These are phyloP conservation scores for Vigna trinervia DNA, from an alignment of 306 rosid genomes.

Conservation along the genomic window DNA sequence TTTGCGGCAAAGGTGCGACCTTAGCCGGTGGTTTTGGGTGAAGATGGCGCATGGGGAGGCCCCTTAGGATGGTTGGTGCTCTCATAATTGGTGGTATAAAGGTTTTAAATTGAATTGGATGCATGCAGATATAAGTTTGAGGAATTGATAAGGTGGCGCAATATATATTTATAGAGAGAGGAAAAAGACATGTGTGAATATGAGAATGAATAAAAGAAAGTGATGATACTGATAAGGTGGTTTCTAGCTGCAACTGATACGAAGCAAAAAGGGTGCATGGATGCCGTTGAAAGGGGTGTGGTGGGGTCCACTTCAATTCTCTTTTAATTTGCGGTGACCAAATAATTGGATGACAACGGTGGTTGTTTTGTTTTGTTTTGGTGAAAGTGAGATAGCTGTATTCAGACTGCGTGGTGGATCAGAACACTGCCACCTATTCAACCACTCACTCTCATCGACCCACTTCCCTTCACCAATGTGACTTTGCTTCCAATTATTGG, in stretches of 20 bases:
- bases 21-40: neutral
- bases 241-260: constrained; percentile 38
- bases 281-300: constrained; percentile 12
- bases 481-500: constrained; percentile 39
- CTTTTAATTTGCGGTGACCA: constrained; percentile 39
- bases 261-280: constrained; percentile 27
- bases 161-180: constrained; percentile 20
- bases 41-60: constrained; percentile 42
- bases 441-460: neutral
- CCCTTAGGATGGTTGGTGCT: constrained; percentile 48
- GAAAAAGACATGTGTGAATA: constrained; percentile 35
- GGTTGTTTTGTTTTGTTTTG: neutral
- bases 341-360: constrained; percentile 30
- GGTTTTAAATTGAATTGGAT: neutral
- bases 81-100: constrained; percentile 41
- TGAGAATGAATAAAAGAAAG: constrained; percentile 10
- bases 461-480: neutral
- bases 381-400: constrained; percentile 52
- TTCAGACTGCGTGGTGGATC: constrained; percentile 39
- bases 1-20: constrained; percentile 49
- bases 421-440: constrained; percentile 35
- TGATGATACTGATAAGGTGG: constrained; percentile 26
- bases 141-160: constrained; percentile 33
- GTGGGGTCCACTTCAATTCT: constrained; percentile 18
- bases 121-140: neutral